Evolutionary conservation across 306 rosid genomes (phyloP).

Genomic region (Quercus mongolica): DNA sequence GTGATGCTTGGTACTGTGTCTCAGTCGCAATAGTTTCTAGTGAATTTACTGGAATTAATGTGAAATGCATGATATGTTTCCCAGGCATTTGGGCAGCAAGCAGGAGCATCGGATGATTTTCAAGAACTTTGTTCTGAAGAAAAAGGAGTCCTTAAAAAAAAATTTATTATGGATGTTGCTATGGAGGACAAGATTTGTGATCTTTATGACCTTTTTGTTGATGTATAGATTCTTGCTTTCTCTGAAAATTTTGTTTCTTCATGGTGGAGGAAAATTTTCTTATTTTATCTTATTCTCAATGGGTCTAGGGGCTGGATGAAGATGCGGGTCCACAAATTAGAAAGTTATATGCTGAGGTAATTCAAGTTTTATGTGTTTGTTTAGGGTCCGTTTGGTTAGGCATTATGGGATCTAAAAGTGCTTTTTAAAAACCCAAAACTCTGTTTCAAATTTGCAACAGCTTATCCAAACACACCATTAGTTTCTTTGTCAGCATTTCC

Average conservation of each 20-base stretch:
- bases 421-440: no score
- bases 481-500: conserved; percentile 2
- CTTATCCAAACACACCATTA: no score
- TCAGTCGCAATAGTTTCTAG: background rate
- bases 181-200: conserved; percentile 99
- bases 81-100: conserved; percentile 56
- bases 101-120: conserved; percentile 56
- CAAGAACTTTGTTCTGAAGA: conserved; percentile 68
- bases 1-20: conserved; percentile 16
- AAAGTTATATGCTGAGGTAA: conserved; percentile 91
- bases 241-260: conserved; percentile 12
- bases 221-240: conserved; percentile 51
- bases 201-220: conserved; percentile 94
- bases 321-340: conserved; percentile 87
- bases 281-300: conserved; percentile 28
- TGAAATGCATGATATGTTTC: conserved; percentile 31
- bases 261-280: conserved; percentile 15
- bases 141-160: conserved; percentile 51
- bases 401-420: no score
- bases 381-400: background rate
- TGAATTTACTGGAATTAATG: conserved; percentile 7
- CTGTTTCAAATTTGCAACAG: no score
- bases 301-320: conserved; percentile 88
- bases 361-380: conserved; percentile 8
- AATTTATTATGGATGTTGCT: conserved; percentile 68